phyloP scores from a whole-genome alignment of 495 filamentous ascomycete species.

The Hypomontagnella monticulosa region DNA sequence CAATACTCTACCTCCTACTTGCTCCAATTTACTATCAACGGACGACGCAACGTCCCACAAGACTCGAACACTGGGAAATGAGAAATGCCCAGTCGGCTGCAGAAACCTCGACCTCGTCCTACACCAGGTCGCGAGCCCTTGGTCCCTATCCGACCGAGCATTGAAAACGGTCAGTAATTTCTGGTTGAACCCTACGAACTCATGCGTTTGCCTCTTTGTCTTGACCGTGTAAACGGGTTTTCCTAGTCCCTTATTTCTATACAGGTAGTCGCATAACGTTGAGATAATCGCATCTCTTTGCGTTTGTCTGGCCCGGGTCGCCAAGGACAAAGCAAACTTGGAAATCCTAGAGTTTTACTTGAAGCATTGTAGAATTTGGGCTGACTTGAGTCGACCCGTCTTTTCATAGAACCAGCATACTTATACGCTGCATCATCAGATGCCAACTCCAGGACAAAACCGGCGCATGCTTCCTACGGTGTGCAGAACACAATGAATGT shows the following conservation, averaged over 20 bases:
- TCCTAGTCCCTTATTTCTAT: not conserved
- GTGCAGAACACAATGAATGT: slow-evolving; percentile 51
- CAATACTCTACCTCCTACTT: too few relatives aligned
- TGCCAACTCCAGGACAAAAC: slow-evolving; percentile 35
- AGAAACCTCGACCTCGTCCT: slow-evolving; percentile 49
- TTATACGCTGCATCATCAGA: slow-evolving; percentile 28
- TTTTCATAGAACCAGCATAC: slow-evolving; percentile 28
- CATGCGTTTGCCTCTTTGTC: slow-evolving; percentile 5
- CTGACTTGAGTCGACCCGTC: slow-evolving; percentile 22
- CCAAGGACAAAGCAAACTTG: slow-evolving; percentile 25
- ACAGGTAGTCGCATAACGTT: too few relatives aligned
- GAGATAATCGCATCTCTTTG: too few relatives aligned
- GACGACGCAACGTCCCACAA: slow-evolving; percentile 6
- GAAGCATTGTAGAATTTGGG: not conserved
- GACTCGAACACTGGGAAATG: slow-evolving; percentile 11
- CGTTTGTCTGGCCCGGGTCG: not conserved
- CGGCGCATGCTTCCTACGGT: slow-evolving; percentile 49
- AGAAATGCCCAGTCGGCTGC: slow-evolving; percentile 55
- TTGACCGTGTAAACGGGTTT: not conserved
- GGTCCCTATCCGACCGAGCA: slow-evolving; percentile 46
- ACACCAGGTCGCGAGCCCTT: slow-evolving; percentile 35
- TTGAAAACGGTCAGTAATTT: slow-evolving; percentile 47
- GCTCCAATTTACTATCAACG: not conserved
- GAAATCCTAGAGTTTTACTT: not conserved
- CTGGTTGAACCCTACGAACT: not conserved